These are phyloP conservation scores for Epithemia pelagica DNA, from an alignment of 108 stramenopile species.

Conservation along the genomic window DNA sequence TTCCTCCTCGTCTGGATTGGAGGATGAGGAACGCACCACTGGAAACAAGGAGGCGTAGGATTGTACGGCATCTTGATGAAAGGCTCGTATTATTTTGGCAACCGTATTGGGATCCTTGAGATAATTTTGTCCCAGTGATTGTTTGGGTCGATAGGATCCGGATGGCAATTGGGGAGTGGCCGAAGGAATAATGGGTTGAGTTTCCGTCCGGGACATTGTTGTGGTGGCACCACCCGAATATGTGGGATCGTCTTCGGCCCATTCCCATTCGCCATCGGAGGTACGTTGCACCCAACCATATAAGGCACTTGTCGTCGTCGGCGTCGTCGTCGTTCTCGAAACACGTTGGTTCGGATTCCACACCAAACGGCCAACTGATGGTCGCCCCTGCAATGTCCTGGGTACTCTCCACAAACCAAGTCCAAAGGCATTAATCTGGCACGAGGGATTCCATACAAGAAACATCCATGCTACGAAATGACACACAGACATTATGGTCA, in stretches of 20 bases:
- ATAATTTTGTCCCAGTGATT: constrained; percentile 95
- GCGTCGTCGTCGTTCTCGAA: too few species aligned
- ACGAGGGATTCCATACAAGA: too few species aligned
- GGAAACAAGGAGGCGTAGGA: constrained; percentile 5
- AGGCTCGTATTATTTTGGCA: constrained; percentile 82
- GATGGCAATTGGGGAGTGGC: constrained; percentile 70
- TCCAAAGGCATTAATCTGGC: too few species aligned
- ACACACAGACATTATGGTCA: too few species aligned
- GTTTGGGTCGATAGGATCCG: constrained; percentile 82
- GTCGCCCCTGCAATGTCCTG: too few species aligned
- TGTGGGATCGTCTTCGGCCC: constrained; percentile 74
- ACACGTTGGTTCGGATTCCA: too few species aligned
- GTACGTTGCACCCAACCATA: constrained; percentile 61
- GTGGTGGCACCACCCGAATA: constrained; percentile 11
- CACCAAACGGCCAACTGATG: too few species aligned
- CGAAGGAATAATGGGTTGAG: too few species aligned
- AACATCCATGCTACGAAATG: too few species aligned
- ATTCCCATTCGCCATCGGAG: constrained; percentile 76
- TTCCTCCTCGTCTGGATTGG: neutral
- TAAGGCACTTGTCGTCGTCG: neutral
- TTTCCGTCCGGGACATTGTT: constrained; percentile 12
- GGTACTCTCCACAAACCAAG: too few species aligned
- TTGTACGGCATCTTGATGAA: constrained; percentile 69
- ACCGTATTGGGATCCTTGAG: constrained; percentile 93
- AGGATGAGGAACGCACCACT: neutral